Conservation (phyloP, 1,284 basidiomycete species). For the Lentinula novae-zelandiae region DNA sequence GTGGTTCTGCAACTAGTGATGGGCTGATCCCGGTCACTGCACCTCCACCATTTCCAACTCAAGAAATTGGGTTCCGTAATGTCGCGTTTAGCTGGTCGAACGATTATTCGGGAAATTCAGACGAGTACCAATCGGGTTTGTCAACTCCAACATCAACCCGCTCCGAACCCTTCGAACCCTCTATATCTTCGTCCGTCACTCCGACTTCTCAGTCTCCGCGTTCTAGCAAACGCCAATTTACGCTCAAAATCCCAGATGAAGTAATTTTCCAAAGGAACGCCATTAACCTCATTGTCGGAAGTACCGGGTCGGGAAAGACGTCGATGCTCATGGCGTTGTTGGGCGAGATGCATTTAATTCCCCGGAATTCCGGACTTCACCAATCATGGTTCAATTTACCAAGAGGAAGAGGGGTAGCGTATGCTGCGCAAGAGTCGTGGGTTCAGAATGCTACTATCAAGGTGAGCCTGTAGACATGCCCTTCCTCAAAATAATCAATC, state of each 20-base stretch:
- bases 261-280: slow-evolving; percentile 51
- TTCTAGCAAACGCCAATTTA: slow-evolving; percentile 37
- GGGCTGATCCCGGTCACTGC: background rate
- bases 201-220: slow-evolving; percentile 19
- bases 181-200: background rate
- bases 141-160: background rate
- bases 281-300: slow-evolving; percentile 62
- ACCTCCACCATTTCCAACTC: slow-evolving; percentile 5
- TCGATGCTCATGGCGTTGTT: slow-evolving; percentile 54
- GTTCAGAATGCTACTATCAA: slow-evolving; percentile 52
- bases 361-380: slow-evolving; percentile 38
- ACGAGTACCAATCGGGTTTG: background rate
- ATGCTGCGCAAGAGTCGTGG: slow-evolving; percentile 80
- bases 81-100: slow-evolving; percentile 41
- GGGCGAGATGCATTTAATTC: slow-evolving; percentile 65
- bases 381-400: slow-evolving; percentile 63
- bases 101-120: slow-evolving; percentile 18
- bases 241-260: slow-evolving; percentile 44
- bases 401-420: slow-evolving; percentile 62
- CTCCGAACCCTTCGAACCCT: background rate
- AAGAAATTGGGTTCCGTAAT: slow-evolving; percentile 37
- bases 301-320: slow-evolving; percentile 44
- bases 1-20: background rate
- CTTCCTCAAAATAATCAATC: background rate
- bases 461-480: slow-evolving; percentile 34